Percentiles rank a stretch among this genome's conserved stretches.
phyloP scores from a whole-genome alignment of 2,329 filamentous ascomycete species.

The Pezicula carpinea region DNA sequence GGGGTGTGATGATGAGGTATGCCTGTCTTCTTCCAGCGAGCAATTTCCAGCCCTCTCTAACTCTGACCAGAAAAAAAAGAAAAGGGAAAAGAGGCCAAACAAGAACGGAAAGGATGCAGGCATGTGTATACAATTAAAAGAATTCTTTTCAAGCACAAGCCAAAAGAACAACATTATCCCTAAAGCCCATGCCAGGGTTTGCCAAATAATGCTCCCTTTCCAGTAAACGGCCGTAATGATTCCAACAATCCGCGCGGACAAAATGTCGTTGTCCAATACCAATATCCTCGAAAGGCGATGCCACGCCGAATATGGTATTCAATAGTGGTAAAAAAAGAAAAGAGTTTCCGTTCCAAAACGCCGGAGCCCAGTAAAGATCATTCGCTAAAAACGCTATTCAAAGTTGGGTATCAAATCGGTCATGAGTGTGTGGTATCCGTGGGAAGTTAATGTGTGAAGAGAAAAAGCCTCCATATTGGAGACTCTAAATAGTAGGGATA shows the following conservation, averaged over 20 bases:
- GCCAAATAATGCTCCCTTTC: not conserved
- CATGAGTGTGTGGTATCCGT: conserved; percentile 9
- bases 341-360: not conserved
- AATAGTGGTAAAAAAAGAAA: not conserved
- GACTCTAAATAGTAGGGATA: conserved; percentile 9
- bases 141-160: too few relatives aligned
- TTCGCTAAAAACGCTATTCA: conserved; percentile 32
- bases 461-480: conserved; percentile 5
- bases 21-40: too few relatives aligned
- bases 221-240: not conserved
- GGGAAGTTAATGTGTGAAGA: conserved; percentile 3
- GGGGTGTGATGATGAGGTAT: too few relatives aligned
- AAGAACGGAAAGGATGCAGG: too few relatives aligned
- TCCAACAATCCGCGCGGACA: not conserved
- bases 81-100: too few relatives aligned
- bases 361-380: conserved; percentile 14
- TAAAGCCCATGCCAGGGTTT: too few relatives aligned
- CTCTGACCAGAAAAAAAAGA: too few relatives aligned
- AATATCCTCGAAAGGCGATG: not conserved
- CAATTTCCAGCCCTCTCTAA: too few relatives aligned
- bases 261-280: not conserved
- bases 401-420: conserved; percentile 31
- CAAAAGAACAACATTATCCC: too few relatives aligned
- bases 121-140: too few relatives aligned
- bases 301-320: not conserved